Evolutionary conservation across 306 rosid species (phyloP), one percentile per base, ranked within the genome.

Genomic region (Vachellia collinsii): DNA sequence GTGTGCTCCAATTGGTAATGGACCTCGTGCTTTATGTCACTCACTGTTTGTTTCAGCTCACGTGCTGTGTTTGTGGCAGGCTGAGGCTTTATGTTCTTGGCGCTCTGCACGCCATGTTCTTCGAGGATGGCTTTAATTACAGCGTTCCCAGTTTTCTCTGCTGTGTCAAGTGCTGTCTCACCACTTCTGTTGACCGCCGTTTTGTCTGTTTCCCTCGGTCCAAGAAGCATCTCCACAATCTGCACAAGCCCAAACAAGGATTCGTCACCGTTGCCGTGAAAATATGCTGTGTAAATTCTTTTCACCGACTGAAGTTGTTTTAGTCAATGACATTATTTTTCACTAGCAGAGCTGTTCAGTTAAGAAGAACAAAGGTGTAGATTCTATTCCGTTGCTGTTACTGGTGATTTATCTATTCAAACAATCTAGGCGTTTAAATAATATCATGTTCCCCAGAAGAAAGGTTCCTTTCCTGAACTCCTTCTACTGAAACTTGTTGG

Each of bases 1-100:
- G 99, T 93, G 87, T 96, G 99, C 75, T 96, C 98, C 17, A 96
- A 86, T 83, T 96, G 98, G 90, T 92, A 58, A 50, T 93, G 98
- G 10, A 96, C 98, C 83, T 93, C 99, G 11, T 96, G 94, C 41
- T 96, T 93, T 79, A 96, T 96, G 85, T 96, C 99, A 13, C 99
- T 96, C 1, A 96, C 99, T 0, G 98, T 93, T 84, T 96, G 99
- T 77, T 96, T 96, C 79, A 96, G 82, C 88, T 93, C 98, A 1
- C 94, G 89, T 16, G 94, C 97, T 72, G 94, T 86, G 46, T 79
- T 79, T 14, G 65, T 72, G 34, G 77, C 36, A 19, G 84, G 83
- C 23, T 85, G 92, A 6, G 92, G 91, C 83, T 86, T 93, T 66
- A 91, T 82, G 62, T 83, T 41, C 62, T 83, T 93, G 4, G 97